Percentiles rank a stretch among this genome's conserved stretches.
phyloP scores from a whole-genome alignment of 176 grass and related monocot genomes.

The Chloris gayana region DNA sequence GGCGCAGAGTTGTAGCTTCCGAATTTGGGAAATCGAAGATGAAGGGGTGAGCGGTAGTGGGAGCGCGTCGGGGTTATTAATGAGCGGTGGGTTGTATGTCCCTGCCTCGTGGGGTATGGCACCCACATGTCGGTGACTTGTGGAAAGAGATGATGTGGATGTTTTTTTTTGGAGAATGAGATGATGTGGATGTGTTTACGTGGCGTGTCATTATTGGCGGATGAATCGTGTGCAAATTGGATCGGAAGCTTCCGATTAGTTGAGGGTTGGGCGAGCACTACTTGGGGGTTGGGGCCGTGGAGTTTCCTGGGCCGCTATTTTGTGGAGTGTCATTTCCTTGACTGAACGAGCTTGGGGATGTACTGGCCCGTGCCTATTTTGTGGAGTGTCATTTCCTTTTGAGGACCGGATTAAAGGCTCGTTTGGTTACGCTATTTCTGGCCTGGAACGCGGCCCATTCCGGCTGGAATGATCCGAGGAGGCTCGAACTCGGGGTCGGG shows the following conservation, averaged over 20 bases:
- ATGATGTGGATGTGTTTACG: constrained; percentile 40
- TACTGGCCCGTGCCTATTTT: no score
- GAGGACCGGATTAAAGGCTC: no score
- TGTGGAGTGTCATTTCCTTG: background rate
- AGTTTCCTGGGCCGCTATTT: background rate
- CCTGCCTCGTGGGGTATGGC: constrained; percentile 27
- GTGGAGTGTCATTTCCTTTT: no score
- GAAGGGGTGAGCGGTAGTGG: background rate
- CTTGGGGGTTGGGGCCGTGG: background rate
- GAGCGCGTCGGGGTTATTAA: constrained; percentile 21
- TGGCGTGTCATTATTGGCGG: constrained; percentile 36
- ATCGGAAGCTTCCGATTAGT: background rate
- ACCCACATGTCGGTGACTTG: constrained; percentile 21
- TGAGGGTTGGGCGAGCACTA: background rate
- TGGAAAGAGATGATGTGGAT: background rate
- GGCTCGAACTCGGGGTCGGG: no score
- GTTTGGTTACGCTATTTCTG: no score
- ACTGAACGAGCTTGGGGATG: no score
- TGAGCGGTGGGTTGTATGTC: background rate
- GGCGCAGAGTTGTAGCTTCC: constrained; percentile 22
- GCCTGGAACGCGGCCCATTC: no score
- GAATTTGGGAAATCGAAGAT: constrained; percentile 30
- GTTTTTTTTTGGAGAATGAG: background rate
- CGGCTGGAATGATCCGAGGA: no score
- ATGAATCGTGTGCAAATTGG: background rate